These are phyloP conservation scores for Lepiota venenata DNA, from an alignment of 768 basidiomycete species.

Conservation along the genomic window DNA sequence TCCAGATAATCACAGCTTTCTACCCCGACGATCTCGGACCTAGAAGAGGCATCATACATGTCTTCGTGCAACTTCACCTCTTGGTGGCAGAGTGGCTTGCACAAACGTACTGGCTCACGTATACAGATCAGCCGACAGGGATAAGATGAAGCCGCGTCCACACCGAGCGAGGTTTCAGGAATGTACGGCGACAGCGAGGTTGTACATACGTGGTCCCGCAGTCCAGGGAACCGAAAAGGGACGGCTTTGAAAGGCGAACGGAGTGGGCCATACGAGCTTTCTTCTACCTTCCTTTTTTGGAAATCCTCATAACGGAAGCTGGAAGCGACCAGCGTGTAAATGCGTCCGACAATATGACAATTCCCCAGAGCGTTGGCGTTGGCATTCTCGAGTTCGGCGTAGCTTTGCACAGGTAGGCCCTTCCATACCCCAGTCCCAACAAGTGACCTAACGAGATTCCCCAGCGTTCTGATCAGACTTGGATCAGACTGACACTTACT, in stretches of 20 bases:
- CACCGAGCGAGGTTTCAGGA: too few species aligned
- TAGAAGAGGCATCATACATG: too few species aligned
- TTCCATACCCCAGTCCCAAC: background rate
- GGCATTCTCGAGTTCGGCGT: constrained; percentile 95
- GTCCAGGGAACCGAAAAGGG: constrained; percentile 81
- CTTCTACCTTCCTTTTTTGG: constrained; percentile 6
- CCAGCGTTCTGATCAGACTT: constrained; percentile 75
- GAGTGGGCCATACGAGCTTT: constrained; percentile 6
- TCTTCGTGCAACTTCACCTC: too few species aligned
- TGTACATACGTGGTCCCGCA: constrained; percentile 82
- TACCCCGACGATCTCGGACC: too few species aligned
- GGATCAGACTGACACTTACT: constrained; percentile 92
- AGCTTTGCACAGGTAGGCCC: constrained; percentile 70
- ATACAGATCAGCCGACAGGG: too few species aligned
- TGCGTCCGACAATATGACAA: constrained; percentile 38
- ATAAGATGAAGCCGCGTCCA: too few species aligned
- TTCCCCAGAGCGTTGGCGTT: constrained; percentile 80
- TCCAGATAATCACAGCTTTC: too few species aligned
- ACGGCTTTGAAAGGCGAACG: constrained; percentile 15
- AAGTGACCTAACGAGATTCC: background rate
- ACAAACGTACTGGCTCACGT: too few species aligned
- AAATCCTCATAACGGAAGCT: background rate
- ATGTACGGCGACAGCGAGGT: too few species aligned
- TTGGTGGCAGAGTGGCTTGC: too few species aligned
- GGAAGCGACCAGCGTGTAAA: constrained; percentile 18